These are phyloP conservation scores for Isabelozyma rhagii DNA, from an alignment of 805 yeast genomes.

Conservation along the genomic window DNA sequence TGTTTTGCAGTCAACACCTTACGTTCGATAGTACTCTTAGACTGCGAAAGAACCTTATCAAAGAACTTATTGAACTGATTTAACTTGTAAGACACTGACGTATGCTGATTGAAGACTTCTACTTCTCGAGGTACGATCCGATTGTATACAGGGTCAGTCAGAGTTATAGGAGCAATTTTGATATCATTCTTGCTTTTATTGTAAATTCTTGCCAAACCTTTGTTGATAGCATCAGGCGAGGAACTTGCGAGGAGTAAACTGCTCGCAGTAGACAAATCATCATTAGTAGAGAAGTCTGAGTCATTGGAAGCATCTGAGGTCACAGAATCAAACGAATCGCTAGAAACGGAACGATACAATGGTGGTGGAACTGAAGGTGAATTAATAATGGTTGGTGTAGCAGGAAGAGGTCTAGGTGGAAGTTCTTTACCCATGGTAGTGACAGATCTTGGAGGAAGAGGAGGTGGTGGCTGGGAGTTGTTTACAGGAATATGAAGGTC, in stretches of 20 bases:
- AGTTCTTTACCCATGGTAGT: slow-evolving; percentile 6
- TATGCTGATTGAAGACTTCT: slow-evolving; percentile 10
- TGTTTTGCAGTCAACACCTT: slow-evolving; percentile 12
- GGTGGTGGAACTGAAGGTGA: slow-evolving; percentile 1
- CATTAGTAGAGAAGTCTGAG: slow-evolving; percentile 2
- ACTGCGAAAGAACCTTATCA: slow-evolving; percentile 7
- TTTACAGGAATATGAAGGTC: slow-evolving; percentile 10
- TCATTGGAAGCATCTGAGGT: slow-evolving; percentile 9
- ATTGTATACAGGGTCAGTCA: slow-evolving; percentile 5
- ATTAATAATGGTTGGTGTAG: background rate
- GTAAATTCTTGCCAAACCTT: slow-evolving; percentile 23
- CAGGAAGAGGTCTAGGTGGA: slow-evolving; percentile 1
- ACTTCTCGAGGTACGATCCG: slow-evolving; percentile 1
- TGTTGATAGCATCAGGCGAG: slow-evolving; percentile 13
- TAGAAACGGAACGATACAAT: slow-evolving; percentile 1
- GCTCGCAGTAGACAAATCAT: slow-evolving; percentile 12
- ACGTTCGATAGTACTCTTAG: background rate
- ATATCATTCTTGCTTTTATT: slow-evolving; percentile 34
- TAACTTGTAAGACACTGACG: slow-evolving; percentile 24
- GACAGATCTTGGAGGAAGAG: slow-evolving; percentile 31
- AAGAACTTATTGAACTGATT: slow-evolving; percentile 21
- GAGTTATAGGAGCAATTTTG: slow-evolving; percentile 23
- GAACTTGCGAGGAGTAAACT: slow-evolving; percentile 9
- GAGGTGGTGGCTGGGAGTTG: slow-evolving; percentile 16
- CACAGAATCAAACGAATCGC: slow-evolving; percentile 7